phyloP scores from a whole-genome alignment of 768 basidiomycete genomes.

The Macrolepiota fuliginosa region DNA sequence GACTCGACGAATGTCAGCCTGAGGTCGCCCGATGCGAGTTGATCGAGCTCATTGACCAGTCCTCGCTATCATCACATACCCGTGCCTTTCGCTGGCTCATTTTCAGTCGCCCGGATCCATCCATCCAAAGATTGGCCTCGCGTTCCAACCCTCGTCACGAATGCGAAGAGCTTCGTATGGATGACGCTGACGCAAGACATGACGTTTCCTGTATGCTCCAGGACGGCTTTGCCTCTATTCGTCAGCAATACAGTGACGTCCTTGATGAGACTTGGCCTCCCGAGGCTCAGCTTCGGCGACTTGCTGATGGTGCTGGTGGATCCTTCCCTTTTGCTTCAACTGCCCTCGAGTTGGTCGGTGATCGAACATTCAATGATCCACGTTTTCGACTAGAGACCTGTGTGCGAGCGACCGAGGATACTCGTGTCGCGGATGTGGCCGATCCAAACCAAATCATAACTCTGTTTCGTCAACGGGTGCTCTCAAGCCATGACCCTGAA shows the following conservation, averaged over 20 bases:
- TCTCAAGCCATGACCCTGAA: neutral
- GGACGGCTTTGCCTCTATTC: neutral
- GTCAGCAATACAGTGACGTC: neutral
- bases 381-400: neutral
- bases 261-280: neutral
- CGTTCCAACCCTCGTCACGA: neutral
- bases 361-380: neutral
- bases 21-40: neutral
- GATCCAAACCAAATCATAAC: neutral
- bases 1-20: neutral
- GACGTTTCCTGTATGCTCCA: neutral
- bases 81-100: neutral
- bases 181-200: neutral
- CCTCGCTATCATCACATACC: neutral
- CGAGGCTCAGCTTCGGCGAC: neutral
- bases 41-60: neutral
- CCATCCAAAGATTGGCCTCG: neutral
- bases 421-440: neutral
- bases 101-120: neutral
- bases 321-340: neutral
- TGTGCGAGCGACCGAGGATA: neutral
- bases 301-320: neutral
- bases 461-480: neutral
- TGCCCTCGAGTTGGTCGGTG: neutral
- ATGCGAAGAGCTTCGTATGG: neutral